A percentile compares a stretch with the other conserved stretches of the same genome.
phyloP scores from a whole-genome alignment of 2,329 filamentous ascomycete genomes.

The Fusarium pilosicola region DNA sequence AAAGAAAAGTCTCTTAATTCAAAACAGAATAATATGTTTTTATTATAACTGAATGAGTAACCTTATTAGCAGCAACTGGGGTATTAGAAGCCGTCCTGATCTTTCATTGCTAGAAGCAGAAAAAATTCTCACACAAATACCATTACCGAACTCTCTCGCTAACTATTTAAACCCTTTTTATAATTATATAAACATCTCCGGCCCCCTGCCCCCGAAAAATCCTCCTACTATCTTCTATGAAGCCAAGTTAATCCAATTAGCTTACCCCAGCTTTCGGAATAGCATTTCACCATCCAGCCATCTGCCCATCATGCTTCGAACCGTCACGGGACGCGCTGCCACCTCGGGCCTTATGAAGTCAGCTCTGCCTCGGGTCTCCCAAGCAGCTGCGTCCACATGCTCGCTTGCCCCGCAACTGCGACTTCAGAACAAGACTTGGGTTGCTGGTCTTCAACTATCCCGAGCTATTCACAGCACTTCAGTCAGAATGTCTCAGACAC shows the following conservation, averaged over 20 bases:
- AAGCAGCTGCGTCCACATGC: slow-evolving; percentile 41
- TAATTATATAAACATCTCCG: too few species aligned
- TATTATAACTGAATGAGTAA: background rate
- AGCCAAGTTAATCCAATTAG: too few species aligned
- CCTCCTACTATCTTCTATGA: too few species aligned
- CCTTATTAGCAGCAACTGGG: background rate
- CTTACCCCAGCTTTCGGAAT: slow-evolving; percentile 4
- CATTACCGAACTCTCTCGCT: too few species aligned
- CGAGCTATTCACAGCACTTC: slow-evolving; percentile 56
- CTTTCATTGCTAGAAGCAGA: too few species aligned
- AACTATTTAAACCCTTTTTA: too few species aligned
- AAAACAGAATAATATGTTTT: background rate
- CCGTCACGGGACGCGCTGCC: slow-evolving; percentile 43
- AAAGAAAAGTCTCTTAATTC: background rate
- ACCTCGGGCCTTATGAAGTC: slow-evolving; percentile 39
- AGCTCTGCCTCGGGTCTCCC: slow-evolving; percentile 40
- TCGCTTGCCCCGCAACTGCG: slow-evolving; percentile 40
- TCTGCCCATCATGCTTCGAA: slow-evolving; percentile 43
- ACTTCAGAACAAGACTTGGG: slow-evolving; percentile 29
- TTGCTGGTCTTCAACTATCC: slow-evolving; percentile 35
- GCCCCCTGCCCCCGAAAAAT: too few species aligned
- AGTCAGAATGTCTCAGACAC: slow-evolving; percentile 65
- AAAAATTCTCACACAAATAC: too few species aligned
- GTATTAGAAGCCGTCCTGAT: too few species aligned
- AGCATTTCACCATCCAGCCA: slow-evolving; percentile 27